Conservation (phyloP, 352 stramenopile genomes). For the Phytophthora multivora region DNA sequence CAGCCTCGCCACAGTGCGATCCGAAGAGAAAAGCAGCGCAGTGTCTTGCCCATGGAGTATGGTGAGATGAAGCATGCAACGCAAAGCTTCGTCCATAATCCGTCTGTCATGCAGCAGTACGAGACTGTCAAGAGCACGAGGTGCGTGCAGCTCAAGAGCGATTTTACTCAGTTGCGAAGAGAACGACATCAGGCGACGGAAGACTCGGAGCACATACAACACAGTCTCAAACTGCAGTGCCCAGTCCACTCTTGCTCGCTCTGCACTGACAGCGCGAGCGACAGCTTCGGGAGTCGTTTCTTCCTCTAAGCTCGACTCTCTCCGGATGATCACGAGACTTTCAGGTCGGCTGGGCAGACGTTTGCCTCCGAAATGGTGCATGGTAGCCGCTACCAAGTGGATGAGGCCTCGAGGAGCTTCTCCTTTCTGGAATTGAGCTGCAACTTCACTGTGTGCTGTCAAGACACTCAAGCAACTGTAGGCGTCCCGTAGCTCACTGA, state of each 20-base stretch:
- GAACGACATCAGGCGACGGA: constrained; percentile 49
- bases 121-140: constrained; percentile 50
- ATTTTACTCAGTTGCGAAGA: constrained; percentile 40
- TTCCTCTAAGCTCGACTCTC: constrained; percentile 14
- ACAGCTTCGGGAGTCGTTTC: not conserved
- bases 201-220: constrained; percentile 45
- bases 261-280: not conserved
- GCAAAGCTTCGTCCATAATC: constrained; percentile 36
- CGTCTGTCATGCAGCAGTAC: constrained; percentile 50
- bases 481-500: constrained; percentile 42
- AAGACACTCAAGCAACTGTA: constrained; percentile 54
- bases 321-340: constrained; percentile 30
- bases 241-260: constrained; percentile 9
- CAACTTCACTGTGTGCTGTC: constrained; percentile 29
- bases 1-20: constrained; percentile 31
- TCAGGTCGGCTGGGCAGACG: constrained; percentile 35
- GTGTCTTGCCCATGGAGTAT: constrained; percentile 25
- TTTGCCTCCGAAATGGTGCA: constrained; percentile 43
- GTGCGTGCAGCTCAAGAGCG: constrained; percentile 41
- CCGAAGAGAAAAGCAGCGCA: constrained; percentile 38
- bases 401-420: constrained; percentile 49
- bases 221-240: constrained; percentile 36
- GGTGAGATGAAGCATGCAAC: constrained; percentile 38
- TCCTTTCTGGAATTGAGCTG: constrained; percentile 32
- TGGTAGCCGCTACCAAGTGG: constrained; percentile 45